phyloP scores from a whole-genome alignment of 768 basidiomycete genomes.

The Kwoniella botswanensis region DNA sequence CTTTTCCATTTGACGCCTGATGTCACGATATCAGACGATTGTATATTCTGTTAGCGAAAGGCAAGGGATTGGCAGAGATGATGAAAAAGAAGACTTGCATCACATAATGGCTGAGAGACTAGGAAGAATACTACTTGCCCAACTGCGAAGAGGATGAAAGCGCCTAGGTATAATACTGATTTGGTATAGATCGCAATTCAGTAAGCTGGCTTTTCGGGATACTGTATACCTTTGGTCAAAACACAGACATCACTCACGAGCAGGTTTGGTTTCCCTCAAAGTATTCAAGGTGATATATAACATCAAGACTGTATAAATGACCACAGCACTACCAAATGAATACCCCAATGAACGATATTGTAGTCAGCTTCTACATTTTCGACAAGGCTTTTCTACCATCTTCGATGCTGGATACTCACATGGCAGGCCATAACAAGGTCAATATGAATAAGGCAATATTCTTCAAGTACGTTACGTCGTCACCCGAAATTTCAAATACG shows the following conservation, averaged over 20 bases:
- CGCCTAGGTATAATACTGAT: slow-evolving; percentile 71
- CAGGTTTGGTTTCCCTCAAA: slow-evolving; percentile 78
- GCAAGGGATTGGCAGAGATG: not conserved
- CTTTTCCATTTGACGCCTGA: slow-evolving; percentile 64
- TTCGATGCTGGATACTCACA: slow-evolving; percentile 61
- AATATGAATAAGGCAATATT: slow-evolving; percentile 81
- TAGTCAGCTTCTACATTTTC: too few species aligned
- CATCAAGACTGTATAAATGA: slow-evolving; percentile 78
- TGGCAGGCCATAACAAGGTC: slow-evolving; percentile 77
- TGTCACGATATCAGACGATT: slow-evolving; percentile 7
- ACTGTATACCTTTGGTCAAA: too few species aligned
- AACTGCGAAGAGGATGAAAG: slow-evolving; percentile 77
- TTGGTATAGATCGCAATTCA: not conserved
- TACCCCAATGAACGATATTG: too few species aligned
- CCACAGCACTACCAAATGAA: slow-evolving; percentile 63
- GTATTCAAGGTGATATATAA: slow-evolving; percentile 75
- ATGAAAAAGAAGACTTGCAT: slow-evolving; percentile 58
- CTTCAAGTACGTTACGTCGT: slow-evolving; percentile 65
- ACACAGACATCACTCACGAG: slow-evolving; percentile 60
- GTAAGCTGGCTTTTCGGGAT: too few species aligned
- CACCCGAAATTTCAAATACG: slow-evolving; percentile 66
- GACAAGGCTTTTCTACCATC: too few species aligned
- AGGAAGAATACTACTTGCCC: slow-evolving; percentile 84
- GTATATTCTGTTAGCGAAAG: not conserved
- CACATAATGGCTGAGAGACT: slow-evolving; percentile 76